phyloP scores from a whole-genome alignment of 1,284 basidiomycete species.

The Filobasidium uniguttulatum region DNA sequence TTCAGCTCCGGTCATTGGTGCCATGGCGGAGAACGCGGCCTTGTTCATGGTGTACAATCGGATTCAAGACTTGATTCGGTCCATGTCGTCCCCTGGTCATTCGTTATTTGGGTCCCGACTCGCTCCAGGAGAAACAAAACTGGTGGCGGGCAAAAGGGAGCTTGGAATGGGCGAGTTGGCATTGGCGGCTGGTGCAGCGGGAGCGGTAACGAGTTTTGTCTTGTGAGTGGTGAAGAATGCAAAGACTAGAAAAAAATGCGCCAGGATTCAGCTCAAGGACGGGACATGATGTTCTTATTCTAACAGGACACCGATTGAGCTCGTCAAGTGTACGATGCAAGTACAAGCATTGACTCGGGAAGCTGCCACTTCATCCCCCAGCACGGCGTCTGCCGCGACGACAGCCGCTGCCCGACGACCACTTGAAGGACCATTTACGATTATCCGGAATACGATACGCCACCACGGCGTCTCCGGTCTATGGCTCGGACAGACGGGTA shows the following conservation, averaged over 20 bases:
- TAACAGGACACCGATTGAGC: slow-evolving; percentile 71
- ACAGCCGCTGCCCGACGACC: slow-evolving; percentile 19
- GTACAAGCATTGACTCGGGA: slow-evolving; percentile 62
- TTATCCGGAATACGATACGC: slow-evolving; percentile 52
- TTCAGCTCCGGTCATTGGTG: slow-evolving; percentile 72
- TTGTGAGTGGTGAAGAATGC: slow-evolving; percentile 42
- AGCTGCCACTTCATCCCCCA: slow-evolving; percentile 23
- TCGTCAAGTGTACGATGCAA: slow-evolving; percentile 92
- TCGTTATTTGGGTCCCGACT: slow-evolving; percentile 20
- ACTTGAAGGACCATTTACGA: slow-evolving; percentile 53
- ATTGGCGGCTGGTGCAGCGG: slow-evolving; percentile 64
- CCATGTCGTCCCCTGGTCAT: slow-evolving; percentile 11
- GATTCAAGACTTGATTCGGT: slow-evolving; percentile 53
- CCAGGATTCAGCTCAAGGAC: no score
- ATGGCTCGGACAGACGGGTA: slow-evolving; percentile 78
- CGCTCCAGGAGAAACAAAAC: slow-evolving; percentile 30
- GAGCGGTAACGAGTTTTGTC: slow-evolving; percentile 66
- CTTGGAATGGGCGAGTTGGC: slow-evolving; percentile 53
- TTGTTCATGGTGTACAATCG: slow-evolving; percentile 78
- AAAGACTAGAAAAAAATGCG: no score
- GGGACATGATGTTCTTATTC: neutral
- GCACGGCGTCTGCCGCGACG: slow-evolving; percentile 18
- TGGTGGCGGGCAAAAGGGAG: slow-evolving; percentile 24
- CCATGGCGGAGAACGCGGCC: slow-evolving; percentile 80
- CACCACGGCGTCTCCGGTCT: slow-evolving; percentile 59